These are phyloP conservation scores for Apiotrichum veenhuisii DNA, from an alignment of 1,284 basidiomycete genomes.

Conservation along the genomic window DNA sequence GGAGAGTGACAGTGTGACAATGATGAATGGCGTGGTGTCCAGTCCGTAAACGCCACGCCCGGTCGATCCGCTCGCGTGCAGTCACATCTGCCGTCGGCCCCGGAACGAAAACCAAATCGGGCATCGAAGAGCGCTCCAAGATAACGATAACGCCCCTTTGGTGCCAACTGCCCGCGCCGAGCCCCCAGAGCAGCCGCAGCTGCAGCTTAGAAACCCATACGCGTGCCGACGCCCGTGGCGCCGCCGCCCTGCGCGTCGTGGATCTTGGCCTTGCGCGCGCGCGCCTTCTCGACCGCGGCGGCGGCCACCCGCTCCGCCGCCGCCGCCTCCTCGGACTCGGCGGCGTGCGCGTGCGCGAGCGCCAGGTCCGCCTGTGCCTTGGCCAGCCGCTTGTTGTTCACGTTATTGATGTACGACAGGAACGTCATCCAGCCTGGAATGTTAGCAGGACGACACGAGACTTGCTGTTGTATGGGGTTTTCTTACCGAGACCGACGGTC, in stretches of 20 bases:
- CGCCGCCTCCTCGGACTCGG: background rate
- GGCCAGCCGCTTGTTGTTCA: constrained; percentile 33
- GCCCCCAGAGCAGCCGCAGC: too few species aligned
- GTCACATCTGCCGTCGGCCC: too few species aligned
- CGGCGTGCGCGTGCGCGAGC: constrained; percentile 17
- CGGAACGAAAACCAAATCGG: too few species aligned
- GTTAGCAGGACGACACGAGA: constrained; percentile 1
- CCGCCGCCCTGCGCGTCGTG: constrained; percentile 31
- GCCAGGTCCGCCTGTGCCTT: constrained; percentile 19
- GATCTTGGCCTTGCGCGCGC: constrained; percentile 23
- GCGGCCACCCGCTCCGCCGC: constrained; percentile 17
- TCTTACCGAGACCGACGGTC: constrained; percentile 66
- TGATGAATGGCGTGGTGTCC: too few species aligned
- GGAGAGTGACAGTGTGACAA: too few species aligned
- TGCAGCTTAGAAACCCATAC: constrained; percentile 25
- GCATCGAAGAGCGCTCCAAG: too few species aligned
- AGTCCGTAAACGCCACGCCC: too few species aligned
- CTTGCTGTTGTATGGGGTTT: background rate
- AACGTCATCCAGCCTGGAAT: constrained; percentile 58
- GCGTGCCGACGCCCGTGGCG: constrained; percentile 31
- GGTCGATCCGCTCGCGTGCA: too few species aligned
- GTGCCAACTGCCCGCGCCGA: too few species aligned
- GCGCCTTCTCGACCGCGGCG: constrained; percentile 21
- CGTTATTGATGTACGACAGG: constrained; percentile 40
- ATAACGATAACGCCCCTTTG: too few species aligned